Percentiles rank a stretch among this genome's conserved stretches.
Evolutionary conservation across 805 yeast genomes (phyloP).

Genomic region (Ogataea populi-albae): DNA sequence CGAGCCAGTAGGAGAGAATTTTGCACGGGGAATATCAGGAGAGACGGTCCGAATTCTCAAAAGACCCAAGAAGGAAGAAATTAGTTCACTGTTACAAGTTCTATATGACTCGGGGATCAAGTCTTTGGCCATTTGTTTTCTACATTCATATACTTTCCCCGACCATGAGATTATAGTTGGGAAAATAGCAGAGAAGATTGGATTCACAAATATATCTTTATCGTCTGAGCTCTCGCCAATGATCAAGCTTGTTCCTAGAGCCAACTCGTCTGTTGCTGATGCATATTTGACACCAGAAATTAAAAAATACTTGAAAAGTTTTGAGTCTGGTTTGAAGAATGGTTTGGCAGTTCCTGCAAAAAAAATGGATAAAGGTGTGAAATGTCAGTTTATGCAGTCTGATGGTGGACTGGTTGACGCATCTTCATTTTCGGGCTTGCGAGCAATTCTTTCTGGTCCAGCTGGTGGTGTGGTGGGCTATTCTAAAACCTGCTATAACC

Average conservation of each 20-base stretch:
- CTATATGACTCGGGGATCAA: conserved; percentile 57
- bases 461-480: conserved; percentile 98
- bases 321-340: conserved; percentile 58
- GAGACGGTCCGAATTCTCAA: conserved; percentile 60
- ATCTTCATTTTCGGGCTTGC: conserved; percentile 76
- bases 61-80: conserved; percentile 44
- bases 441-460: conserved; percentile 91
- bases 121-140: conserved; percentile 67
- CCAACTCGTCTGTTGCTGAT: conserved; percentile 77
- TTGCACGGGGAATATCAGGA: conserved; percentile 61
- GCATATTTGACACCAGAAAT: conserved; percentile 83
- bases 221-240: conserved; percentile 72
- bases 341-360: conserved; percentile 39
- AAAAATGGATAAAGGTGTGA: conserved; percentile 41
- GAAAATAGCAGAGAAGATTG: conserved; percentile 56
- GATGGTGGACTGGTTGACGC: conserved; percentile 94
- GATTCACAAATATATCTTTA: conserved; percentile 66
- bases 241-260: conserved; percentile 73
- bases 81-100: conserved; percentile 40
- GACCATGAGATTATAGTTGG: conserved; percentile 64
- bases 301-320: conserved; percentile 56
- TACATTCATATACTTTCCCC: conserved; percentile 73
- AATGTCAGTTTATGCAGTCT: conserved; percentile 88
- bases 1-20: conserved; percentile 30
- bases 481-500: conserved; percentile 73